A percentile compares a stretch with the other conserved stretches of the same genome.
Conservation (phyloP, 2,329 filamentous ascomycete genomes). For the Colletotrichum spaethianum region DNA sequence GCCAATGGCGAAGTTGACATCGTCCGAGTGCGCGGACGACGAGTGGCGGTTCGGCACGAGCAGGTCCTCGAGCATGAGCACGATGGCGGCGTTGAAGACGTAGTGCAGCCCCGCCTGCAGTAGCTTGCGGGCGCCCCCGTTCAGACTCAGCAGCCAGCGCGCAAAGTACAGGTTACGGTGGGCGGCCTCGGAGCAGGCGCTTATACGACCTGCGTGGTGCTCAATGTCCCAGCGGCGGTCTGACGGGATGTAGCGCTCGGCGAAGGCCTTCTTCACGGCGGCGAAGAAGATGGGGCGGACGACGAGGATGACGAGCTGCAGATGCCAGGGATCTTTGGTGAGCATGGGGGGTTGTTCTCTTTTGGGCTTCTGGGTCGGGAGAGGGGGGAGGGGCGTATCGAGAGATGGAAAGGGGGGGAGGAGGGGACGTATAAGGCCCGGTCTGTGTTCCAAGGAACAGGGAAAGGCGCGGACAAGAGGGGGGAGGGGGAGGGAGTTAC, state of each 20-base stretch:
- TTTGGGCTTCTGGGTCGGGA: neutral
- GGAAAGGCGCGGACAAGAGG: conserved; percentile 46
- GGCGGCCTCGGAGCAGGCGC: conserved; percentile 59
- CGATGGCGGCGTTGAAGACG: conserved; percentile 65
- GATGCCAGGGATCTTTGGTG: neutral
- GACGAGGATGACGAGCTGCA: conserved; percentile 63
- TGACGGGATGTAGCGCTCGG: conserved; percentile 53
- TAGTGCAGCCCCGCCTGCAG: conserved; percentile 62
- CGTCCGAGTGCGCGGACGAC: conserved; percentile 46
- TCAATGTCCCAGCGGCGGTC: conserved; percentile 47
- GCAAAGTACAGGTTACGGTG: conserved; percentile 62
- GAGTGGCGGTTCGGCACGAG: conserved; percentile 50
- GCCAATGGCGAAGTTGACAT: conserved; percentile 58
- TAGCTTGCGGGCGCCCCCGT: conserved; percentile 54
- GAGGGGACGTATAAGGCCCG: neutral
- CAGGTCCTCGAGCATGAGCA: conserved; percentile 62
- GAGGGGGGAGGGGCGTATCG: neutral
- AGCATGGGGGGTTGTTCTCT: conserved; percentile 7
- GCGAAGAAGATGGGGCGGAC: conserved; percentile 64
- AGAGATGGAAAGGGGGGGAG: neutral
- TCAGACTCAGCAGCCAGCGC: conserved; percentile 54
- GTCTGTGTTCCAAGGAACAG: conserved; percentile 16
- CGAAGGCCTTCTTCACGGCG: conserved; percentile 62
- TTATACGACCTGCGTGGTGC: conserved; percentile 50
- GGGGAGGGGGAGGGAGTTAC: neutral